phyloP scores from a whole-genome alignment of 2,329 filamentous ascomycete species.

The Westerdykella sp. region DNA sequence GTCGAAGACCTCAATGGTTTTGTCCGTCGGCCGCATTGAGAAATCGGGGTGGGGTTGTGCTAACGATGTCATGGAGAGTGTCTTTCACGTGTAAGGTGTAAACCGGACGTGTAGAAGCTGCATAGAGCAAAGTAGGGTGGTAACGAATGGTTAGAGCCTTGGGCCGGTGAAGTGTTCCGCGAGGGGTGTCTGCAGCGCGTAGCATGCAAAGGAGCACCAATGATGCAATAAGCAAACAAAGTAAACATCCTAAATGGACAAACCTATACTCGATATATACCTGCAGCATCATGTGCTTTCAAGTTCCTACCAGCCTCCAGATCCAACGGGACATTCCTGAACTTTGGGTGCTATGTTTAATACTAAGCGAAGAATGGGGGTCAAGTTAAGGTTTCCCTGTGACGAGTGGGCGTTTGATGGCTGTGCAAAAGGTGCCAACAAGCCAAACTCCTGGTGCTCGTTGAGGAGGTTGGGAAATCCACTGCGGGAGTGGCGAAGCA shows the following conservation, averaged over 20 bases:
- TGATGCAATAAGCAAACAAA: conserved; percentile 30
- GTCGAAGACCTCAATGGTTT: conserved; percentile 51
- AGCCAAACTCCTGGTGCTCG: conserved; percentile 12
- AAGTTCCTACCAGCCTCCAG: conserved; percentile 31
- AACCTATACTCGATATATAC: conserved; percentile 35
- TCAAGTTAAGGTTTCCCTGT: conserved; percentile 22
- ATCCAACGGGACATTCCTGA: conserved; percentile 26
- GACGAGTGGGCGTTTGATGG: conserved; percentile 15
- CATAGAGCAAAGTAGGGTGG: conserved; percentile 5
- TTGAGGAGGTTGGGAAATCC: conserved; percentile 21
- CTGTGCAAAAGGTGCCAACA: conserved; percentile 16
- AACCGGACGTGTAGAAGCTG: conserved; percentile 17
- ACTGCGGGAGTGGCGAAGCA: conserved; percentile 13
- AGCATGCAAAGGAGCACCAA: conserved; percentile 24
- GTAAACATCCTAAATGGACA: conserved; percentile 24
- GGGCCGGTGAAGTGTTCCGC: neutral
- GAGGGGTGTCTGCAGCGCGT: conserved; percentile 14
- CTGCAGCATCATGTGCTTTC: conserved; percentile 14
- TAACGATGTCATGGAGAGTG: conserved; percentile 22
- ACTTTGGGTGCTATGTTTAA: conserved; percentile 30
- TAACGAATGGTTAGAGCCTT: conserved; percentile 5
- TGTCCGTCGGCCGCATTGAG: conserved; percentile 45
- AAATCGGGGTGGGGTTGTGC: conserved; percentile 19
- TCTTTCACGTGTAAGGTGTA: conserved; percentile 19
- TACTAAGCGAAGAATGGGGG: conserved; percentile 27